phyloP scores from a whole-genome alignment of 1,139 yeast genomes.

The Yamadazyma friedrichii region DNA sequence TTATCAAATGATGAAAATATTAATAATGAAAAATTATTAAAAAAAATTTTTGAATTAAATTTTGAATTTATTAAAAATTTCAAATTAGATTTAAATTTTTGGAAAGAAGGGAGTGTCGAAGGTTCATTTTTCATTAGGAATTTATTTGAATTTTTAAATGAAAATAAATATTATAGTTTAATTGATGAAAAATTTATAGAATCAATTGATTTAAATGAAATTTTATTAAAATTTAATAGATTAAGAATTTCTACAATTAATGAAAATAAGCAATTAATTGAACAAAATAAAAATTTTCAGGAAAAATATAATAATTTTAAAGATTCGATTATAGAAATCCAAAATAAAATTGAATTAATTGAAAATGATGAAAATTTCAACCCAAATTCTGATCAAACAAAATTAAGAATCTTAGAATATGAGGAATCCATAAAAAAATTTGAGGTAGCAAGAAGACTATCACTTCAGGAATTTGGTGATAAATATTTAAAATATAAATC shows the following conservation, averaged over 20 bases:
- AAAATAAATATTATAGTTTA: conserved; percentile 50
- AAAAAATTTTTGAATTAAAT: conserved; percentile 58
- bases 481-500: conserved; percentile 23
- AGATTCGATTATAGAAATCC: conserved; percentile 5
- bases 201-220: conserved; percentile 65
- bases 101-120: conserved; percentile 75
- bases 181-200: conserved; percentile 81
- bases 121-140: conserved; percentile 70
- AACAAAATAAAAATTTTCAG: conserved; percentile 15
- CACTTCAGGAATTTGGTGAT: conserved; percentile 10
- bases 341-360: conserved; percentile 4
- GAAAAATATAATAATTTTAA: conserved; percentile 7
- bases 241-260: conserved; percentile 39
- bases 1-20: conserved; percentile 30
- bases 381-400: conserved; percentile 2
- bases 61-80: conserved; percentile 61
- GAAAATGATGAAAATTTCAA: conserved; percentile 2
- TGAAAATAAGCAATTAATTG: conserved; percentile 26
- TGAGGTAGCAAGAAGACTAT: conserved; percentile 9
- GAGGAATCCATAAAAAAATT: conserved; percentile 12
- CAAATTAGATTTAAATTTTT: conserved; percentile 56
- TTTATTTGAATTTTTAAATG: conserved; percentile 63
- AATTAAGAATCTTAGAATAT: conserved; percentile 9
- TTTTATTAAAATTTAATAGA: conserved; percentile 52
- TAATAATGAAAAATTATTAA: conserved; percentile 67